A percentile compares a stretch with the other conserved stretches of the same genome.
Evolutionary conservation across 139 green algal species (phyloP).

Genomic region (Pseudopediastrum boryanum): DNA sequence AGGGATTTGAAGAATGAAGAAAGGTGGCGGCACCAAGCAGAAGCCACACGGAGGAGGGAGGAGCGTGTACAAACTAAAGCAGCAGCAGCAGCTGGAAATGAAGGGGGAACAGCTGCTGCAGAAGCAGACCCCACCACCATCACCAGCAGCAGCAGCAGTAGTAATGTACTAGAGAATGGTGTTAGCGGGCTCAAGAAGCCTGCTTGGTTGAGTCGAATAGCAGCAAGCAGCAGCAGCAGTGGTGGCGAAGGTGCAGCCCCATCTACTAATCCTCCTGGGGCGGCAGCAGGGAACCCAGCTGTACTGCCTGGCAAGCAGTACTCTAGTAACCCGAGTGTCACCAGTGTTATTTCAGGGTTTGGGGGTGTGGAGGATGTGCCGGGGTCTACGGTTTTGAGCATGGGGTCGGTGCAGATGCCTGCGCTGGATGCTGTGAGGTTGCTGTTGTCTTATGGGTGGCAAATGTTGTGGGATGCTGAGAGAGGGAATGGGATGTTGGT

Average conservation of each 20-base stretch:
- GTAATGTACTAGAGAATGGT: too few relatives aligned
- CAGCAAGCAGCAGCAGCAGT: neutral
- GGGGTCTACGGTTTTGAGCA: neutral
- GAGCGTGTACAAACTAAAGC: constrained; percentile 9
- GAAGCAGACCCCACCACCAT: neutral
- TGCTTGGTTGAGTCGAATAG: neutral
- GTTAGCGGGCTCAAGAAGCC: neutral
- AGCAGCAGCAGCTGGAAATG: constrained; percentile 1
- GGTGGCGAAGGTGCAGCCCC: too few relatives aligned
- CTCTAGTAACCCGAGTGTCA: neutral
- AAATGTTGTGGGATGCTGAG: neutral
- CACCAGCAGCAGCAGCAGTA: constrained; percentile 5
- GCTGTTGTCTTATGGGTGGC: constrained; percentile 24
- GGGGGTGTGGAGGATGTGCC: neutral
- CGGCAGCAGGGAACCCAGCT: constrained; percentile 5
- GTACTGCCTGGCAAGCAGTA: neutral
- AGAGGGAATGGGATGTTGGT: neutral
- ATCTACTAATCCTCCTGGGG: too few relatives aligned
- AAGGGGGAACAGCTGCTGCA: neutral
- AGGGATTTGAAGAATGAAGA: too few relatives aligned
- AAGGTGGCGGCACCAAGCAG: too few relatives aligned
- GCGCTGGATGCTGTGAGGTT: constrained; percentile 16
- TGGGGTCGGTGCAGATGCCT: neutral
- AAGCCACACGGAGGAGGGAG: too few relatives aligned
- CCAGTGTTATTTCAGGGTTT: too few relatives aligned